Base-by-base conservation (phyloP, 2,329 filamentous ascomycete genomes). In the Sporothrix luriei region DNA sequence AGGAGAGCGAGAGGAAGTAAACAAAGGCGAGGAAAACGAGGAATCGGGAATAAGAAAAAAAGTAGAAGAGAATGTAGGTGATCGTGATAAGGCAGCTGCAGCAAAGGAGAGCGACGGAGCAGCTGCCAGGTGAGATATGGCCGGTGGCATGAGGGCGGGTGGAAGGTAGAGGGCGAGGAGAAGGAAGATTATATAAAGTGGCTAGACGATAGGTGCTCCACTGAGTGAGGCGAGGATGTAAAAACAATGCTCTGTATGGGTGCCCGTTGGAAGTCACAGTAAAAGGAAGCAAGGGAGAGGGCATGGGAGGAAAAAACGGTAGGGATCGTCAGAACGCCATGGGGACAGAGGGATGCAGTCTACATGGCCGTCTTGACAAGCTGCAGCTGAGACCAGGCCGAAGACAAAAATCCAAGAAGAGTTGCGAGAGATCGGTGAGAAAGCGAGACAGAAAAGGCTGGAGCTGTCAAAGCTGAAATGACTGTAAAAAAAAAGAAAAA, bases 261-360 rank as follows among this genome's bases (percentile, higher is more conserved):
- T 43, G n/a, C 21, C 33, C n/a, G 55, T 59, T 46, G 57, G 29
- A 10, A n/a, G 14, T 11, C 16, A 49, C 16, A 64, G 16, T 6
- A 29, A 43, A 64, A 49, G 49, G 61, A 64, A 21, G 52, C 19
- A 38, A 61, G 43, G 55, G 66, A 24, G 13, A 52, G 33, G 54
- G 26, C 40, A 26, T 46, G n/a, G 16, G 54, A 33, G 52, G 24
- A 5, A 24, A 24, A 26, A 26, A 46, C 11, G 57, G 57, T 38
- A 57, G 19, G 51, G 66, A 68, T 61, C 66, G 24, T 61, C 54
- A 68, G n/a, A 24, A 68, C 66, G 54, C 66, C 66, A 68, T 61
- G 38, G 54, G 24, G 46, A 21, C n/a, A 21, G 43, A 26, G 24
- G 21, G 54, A 40, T 26, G 54, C 16, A 38, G 38, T 24, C 13